Conservation (phyloP, 2,329 filamentous ascomycete species). For the Ophiostoma pallidulum region DNA sequence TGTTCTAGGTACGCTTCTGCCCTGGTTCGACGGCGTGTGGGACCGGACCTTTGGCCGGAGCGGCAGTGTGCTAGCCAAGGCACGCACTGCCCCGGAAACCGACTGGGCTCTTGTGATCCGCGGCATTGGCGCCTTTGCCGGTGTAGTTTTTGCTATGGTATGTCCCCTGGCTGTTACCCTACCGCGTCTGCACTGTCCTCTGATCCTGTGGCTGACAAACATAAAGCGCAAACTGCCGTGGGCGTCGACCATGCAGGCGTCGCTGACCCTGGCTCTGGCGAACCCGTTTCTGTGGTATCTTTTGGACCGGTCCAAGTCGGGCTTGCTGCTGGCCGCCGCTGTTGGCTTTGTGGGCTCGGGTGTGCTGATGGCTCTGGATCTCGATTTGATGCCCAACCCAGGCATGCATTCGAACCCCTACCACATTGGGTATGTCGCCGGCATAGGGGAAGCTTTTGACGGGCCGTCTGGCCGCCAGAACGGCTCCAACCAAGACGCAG, state of each 20-base stretch:
- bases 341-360: slow-evolving; percentile 68
- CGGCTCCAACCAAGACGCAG: slow-evolving; percentile 15
- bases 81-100: slow-evolving; percentile 36
- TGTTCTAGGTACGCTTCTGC: slow-evolving; percentile 66
- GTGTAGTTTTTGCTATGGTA: slow-evolving; percentile 65
- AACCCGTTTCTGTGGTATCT: slow-evolving; percentile 96
- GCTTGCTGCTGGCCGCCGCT: slow-evolving; percentile 66
- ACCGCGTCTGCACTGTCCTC: neutral
- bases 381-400: slow-evolving; percentile 66
- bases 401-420: slow-evolving; percentile 25
- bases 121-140: slow-evolving; percentile 51
- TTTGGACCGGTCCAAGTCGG: slow-evolving; percentile 79
- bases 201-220: slow-evolving; percentile 1
- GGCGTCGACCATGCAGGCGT: slow-evolving; percentile 91
- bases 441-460: slow-evolving; percentile 2
- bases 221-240: slow-evolving; percentile 75
- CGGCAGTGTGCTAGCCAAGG: slow-evolving; percentile 19
- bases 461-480: slow-evolving; percentile 11
- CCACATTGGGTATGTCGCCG: slow-evolving; percentile 8
- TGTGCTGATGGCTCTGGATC: slow-evolving; percentile 64
- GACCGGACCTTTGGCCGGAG: slow-evolving; percentile 37
- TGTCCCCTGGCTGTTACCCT: slow-evolving; percentile 28
- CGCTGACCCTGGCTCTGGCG: slow-evolving; percentile 75
- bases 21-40: slow-evolving; percentile 75
- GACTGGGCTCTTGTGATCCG: slow-evolving; percentile 63